These are phyloP conservation scores for Fistulifera pelliculosa DNA, from an alignment of 108 stramenopile genomes.

Conservation along the genomic window DNA sequence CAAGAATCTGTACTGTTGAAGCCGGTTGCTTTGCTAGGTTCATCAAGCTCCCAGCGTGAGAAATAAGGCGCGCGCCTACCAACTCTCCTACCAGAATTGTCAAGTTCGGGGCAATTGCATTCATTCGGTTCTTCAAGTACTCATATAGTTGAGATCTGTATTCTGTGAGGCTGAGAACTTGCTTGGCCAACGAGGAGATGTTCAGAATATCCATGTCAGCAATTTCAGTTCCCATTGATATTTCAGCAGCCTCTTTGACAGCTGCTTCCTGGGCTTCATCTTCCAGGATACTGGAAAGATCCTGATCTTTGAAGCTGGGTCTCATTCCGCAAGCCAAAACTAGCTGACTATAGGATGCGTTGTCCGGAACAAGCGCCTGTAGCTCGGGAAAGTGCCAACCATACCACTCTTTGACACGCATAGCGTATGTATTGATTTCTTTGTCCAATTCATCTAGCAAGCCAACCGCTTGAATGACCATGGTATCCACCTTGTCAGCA, in stretches of 20 bases:
- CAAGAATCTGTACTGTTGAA: conserved; percentile 98
- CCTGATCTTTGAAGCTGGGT: conserved; percentile 66
- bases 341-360: conserved; percentile 92
- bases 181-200: conserved; percentile 89
- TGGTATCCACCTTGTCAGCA: conserved; percentile 99
- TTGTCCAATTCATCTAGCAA: conserved; percentile 99
- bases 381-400: conserved; percentile 99
- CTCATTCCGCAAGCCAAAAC: conserved; percentile 90
- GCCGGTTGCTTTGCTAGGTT: conserved; percentile 99
- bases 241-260: conserved; percentile 97
- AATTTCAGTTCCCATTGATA: conserved; percentile 99
- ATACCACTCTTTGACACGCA: conserved; percentile 99
- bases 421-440: conserved; percentile 99
- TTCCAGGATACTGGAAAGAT: conserved; percentile 88
- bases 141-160: conserved; percentile 97
- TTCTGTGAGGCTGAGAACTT: conserved; percentile 95
- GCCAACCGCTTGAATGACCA: conserved; percentile 99
- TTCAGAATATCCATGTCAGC: conserved; percentile 90
- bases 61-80: conserved; percentile 97
- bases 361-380: conserved; percentile 92
- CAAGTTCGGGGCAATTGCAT: conserved; percentile 99
- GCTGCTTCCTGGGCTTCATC: conserved; percentile 77
- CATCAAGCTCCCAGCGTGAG: conserved; percentile 97
- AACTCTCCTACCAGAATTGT: conserved; percentile 97
- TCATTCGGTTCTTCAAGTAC: conserved; percentile 99